Conservation (phyloP, 2,329 filamentous ascomycete genomes). For the Botrytis paeoniae region DNA sequence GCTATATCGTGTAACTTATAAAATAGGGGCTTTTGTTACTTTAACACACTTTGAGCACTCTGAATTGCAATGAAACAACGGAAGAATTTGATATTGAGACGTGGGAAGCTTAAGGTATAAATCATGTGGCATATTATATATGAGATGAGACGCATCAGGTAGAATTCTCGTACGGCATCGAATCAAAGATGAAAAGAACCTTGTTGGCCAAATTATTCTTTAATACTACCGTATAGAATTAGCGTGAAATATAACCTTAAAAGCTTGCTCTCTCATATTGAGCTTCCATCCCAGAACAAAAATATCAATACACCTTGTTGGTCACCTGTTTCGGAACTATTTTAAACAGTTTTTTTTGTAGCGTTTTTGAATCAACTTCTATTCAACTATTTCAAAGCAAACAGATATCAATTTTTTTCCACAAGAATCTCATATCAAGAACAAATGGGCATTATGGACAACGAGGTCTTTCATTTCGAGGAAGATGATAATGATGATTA, state of each 20-base stretch:
- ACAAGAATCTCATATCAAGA: neutral
- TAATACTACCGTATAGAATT: neutral
- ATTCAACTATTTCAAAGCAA: neutral
- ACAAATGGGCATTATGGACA: neutral
- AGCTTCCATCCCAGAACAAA: neutral
- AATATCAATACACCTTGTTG: conserved; percentile 1
- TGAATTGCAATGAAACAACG: neutral
- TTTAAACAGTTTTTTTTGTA: neutral
- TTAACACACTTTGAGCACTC: neutral
- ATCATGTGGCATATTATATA: neutral
- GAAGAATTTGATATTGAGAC: neutral
- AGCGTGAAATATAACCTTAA: neutral
- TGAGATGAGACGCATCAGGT: neutral
- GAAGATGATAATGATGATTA: neutral
- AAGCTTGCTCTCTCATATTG: neutral
- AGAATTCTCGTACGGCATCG: neutral
- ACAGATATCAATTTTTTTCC: neutral
- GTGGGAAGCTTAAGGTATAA: no score
- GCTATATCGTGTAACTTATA: neutral
- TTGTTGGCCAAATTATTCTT: neutral
- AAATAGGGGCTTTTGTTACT: neutral
- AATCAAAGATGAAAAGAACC: neutral
- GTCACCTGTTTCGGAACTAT: neutral
- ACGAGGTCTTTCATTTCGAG: neutral
- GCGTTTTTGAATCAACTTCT: neutral